Conservation (phyloP, 1,284 basidiomycete species). For the Heimioporus punctisporus region DNA sequence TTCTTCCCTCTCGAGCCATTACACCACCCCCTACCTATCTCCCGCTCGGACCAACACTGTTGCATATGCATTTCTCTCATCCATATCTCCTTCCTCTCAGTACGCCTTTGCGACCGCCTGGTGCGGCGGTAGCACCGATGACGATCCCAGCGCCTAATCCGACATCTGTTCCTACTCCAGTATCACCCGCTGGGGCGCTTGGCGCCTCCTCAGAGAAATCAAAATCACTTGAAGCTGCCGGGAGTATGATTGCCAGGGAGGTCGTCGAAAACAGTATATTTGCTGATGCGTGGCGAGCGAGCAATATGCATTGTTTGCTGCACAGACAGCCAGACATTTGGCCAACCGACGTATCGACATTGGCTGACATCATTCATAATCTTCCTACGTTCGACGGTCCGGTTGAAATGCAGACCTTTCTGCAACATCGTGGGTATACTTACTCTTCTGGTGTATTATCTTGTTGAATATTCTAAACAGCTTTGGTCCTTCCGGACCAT, state of each 20-base stretch:
- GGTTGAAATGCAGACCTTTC: constrained; percentile 35
- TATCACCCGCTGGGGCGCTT: constrained; percentile 70
- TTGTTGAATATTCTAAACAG: constrained; percentile 7
- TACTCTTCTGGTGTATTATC: not conserved
- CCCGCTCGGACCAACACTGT: constrained; percentile 63
- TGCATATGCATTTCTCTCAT: constrained; percentile 69
- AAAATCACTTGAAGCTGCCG: constrained; percentile 66
- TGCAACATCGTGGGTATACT: constrained; percentile 38
- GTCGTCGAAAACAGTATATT: constrained; percentile 70
- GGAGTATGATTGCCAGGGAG: constrained; percentile 59
- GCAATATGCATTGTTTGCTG: constrained; percentile 31
- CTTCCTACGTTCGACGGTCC: constrained; percentile 29
- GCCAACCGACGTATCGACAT: constrained; percentile 52
- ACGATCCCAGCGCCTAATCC: constrained; percentile 42
- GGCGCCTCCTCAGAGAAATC: constrained; percentile 62
- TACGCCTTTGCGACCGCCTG: constrained; percentile 56
- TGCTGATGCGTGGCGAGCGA: constrained; percentile 65
- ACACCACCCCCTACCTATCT: constrained; percentile 73
- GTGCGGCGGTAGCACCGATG: constrained; percentile 45
- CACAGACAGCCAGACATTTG: constrained; percentile 43
- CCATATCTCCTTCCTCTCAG: constrained; percentile 58
- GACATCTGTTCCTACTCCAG: constrained; percentile 72
- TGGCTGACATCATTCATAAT: constrained; percentile 36
- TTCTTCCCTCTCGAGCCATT: constrained; percentile 50
- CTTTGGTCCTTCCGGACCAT: constrained; percentile 2